A percentile compares a stretch with the other conserved stretches of the same genome.
These are phyloP conservation scores for Vaccinium myrtillus DNA, from an alignment of 148 eudicot genomes.

Conservation along the genomic window DNA sequence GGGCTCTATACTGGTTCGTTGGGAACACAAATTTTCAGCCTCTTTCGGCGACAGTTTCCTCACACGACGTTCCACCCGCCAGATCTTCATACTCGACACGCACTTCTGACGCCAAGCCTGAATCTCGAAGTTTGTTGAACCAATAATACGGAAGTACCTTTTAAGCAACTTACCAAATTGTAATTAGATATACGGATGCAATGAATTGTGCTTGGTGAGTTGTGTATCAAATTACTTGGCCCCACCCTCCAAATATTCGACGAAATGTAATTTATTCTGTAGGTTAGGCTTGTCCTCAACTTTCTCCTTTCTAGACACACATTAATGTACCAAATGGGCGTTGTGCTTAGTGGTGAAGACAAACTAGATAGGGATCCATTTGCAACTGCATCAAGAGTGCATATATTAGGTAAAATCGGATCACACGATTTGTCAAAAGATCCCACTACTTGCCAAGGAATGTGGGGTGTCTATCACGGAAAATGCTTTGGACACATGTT, in stretches of 20 bases:
- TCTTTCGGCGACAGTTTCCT: slow-evolving; percentile 49
- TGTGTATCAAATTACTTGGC: slow-evolving; percentile 1
- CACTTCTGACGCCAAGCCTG: slow-evolving; percentile 33
- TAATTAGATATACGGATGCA: neutral
- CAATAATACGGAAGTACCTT: neutral
- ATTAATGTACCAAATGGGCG: too few species aligned
- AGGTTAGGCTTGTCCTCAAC: too few species aligned
- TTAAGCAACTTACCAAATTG: neutral
- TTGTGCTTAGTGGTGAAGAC: neutral
- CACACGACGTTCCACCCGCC: slow-evolving; percentile 53
- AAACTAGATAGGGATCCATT: neutral
- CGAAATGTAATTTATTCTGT: slow-evolving; percentile 11
- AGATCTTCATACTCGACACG: slow-evolving; percentile 58
- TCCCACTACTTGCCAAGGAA: slow-evolving; percentile 20
- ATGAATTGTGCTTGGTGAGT: neutral
- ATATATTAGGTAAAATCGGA: neutral
- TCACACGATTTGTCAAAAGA: slow-evolving; percentile 16
- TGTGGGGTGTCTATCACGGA: slow-evolving; percentile 11
- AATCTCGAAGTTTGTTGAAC: slow-evolving; percentile 23
- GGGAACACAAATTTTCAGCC: slow-evolving; percentile 96
- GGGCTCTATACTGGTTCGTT: slow-evolving; percentile 98
- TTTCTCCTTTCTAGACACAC: too few species aligned
- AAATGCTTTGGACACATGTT: too few species aligned
- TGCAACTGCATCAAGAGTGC: neutral
- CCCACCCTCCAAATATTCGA: neutral